phyloP scores from a whole-genome alignment of 2,329 filamentous ascomycete genomes.

The Penicillium sp. region DNA sequence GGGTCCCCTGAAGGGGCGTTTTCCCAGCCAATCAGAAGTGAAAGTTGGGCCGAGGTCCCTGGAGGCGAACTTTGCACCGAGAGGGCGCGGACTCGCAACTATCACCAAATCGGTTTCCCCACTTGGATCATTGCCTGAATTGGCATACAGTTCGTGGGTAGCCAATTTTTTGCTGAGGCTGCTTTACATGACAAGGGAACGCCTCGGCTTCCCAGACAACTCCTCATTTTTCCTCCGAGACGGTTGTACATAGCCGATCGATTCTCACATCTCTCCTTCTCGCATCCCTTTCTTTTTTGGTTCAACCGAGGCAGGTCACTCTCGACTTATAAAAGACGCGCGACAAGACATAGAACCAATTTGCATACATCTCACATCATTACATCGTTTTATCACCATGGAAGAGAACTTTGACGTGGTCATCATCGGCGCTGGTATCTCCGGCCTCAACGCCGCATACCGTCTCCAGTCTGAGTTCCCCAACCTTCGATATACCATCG shows the following conservation, averaged over 20 bases:
- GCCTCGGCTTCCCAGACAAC: not conserved
- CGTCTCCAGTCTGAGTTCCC: slow-evolving; percentile 43
- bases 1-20: not conserved
- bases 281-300: not conserved
- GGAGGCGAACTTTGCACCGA: not conserved
- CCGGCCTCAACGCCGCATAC: slow-evolving; percentile 52
- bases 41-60: not conserved
- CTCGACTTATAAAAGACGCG: not conserved
- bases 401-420: slow-evolving; percentile 23
- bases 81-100: not conserved
- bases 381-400: not conserved
- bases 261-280: not conserved
- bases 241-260: not conserved
- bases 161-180: not conserved
- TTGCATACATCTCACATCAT: not conserved
- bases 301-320: not conserved
- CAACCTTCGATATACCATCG: slow-evolving; percentile 44
- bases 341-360: not conserved
- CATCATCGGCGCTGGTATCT: slow-evolving; percentile 51
- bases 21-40: not conserved
- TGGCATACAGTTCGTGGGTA: not conserved
- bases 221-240: not conserved
- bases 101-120: not conserved
- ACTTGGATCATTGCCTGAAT: not conserved
- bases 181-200: not conserved